Percentiles rank a stretch among this genome's conserved stretches.
Conservation (phyloP, 805 yeast species). For the Millerago galiae region DNA sequence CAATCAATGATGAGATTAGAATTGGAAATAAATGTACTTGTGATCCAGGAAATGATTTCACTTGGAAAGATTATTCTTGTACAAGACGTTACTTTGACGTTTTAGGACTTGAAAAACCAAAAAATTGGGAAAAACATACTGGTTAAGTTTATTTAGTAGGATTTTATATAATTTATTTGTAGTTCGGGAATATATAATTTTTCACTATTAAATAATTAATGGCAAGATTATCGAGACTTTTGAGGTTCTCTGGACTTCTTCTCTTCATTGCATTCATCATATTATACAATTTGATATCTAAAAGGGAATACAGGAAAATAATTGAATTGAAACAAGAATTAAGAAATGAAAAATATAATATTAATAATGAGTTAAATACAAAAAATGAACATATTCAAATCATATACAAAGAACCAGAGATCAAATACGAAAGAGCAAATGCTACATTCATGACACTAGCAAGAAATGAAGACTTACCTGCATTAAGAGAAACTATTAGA, state of each 20-base stretch:
- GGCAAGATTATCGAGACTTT: conserved; percentile 12
- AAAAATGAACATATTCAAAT: conserved; percentile 6
- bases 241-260: conserved; percentile 16
- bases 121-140: conserved; percentile 61
- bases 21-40: conserved; percentile 62
- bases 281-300: conserved; percentile 14
- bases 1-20: conserved; percentile 59
- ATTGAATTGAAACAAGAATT: conserved; percentile 16
- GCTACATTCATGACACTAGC: conserved; percentile 68
- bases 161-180: neutral
- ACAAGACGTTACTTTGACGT: conserved; percentile 55
- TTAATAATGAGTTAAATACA: conserved; percentile 11
- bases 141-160: conserved; percentile 21
- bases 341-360: conserved; percentile 12
- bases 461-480: conserved; percentile 51
- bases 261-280: conserved; percentile 13
- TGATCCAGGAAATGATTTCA: conserved; percentile 62
- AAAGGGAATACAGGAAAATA: conserved; percentile 14
- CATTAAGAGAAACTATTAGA: conserved; percentile 48
- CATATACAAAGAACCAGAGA: conserved; percentile 42
- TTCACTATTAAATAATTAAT: neutral
- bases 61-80: conserved; percentile 73
- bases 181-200: neutral
- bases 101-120: conserved; percentile 51
- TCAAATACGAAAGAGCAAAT: conserved; percentile 35